Evolutionary conservation across 768 basidiomycete species (phyloP).

Genomic region (Boletellus emodensis): DNA sequence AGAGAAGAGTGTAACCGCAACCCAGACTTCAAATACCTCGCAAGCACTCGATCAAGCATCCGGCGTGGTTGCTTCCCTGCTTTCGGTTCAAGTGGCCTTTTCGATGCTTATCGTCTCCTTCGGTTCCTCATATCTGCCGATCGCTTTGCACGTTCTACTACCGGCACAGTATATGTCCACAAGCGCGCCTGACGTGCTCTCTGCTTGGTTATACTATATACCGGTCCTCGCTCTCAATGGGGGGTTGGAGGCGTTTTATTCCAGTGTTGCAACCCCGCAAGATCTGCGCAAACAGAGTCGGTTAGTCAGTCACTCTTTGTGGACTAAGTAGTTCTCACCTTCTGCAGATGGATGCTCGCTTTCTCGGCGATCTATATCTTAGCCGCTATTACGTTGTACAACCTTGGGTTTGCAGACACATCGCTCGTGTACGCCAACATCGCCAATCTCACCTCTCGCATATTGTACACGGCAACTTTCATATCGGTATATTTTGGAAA

Average conservation of each 20-base stretch:
- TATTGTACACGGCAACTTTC: slow-evolving; percentile 56
- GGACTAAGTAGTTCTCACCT: neutral
- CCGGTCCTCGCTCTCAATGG: slow-evolving; percentile 91
- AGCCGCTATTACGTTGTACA: slow-evolving; percentile 46
- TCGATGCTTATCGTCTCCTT: slow-evolving; percentile 71
- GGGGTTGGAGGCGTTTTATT: slow-evolving; percentile 85
- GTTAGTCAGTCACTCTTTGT: slow-evolving; percentile 28
- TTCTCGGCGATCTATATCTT: slow-evolving; percentile 69
- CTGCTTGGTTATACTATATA: slow-evolving; percentile 83
- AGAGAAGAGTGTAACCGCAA: slow-evolving; percentile 2
- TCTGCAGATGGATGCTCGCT: slow-evolving; percentile 64
- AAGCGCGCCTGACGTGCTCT: slow-evolving; percentile 74
- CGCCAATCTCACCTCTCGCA: slow-evolving; percentile 58
- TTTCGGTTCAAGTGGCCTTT: slow-evolving; percentile 63
- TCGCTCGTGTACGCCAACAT: slow-evolving; percentile 78
- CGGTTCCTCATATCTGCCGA: slow-evolving; percentile 68
- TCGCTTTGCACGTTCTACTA: slow-evolving; percentile 65
- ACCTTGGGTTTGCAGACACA: slow-evolving; percentile 53
- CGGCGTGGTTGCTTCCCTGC: slow-evolving; percentile 50
- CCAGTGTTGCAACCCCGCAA: slow-evolving; percentile 63
- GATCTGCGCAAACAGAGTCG: slow-evolving; percentile 71
- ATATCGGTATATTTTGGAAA: slow-evolving; percentile 43
- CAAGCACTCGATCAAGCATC: slow-evolving; percentile 39
- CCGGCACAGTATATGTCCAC: slow-evolving; percentile 67
- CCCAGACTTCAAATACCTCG: neutral